Percentiles rank a stretch among this genome's conserved stretches.
These are phyloP conservation scores for Vinca major DNA, from an alignment of 305 asterid species.

Conservation along the genomic window DNA sequence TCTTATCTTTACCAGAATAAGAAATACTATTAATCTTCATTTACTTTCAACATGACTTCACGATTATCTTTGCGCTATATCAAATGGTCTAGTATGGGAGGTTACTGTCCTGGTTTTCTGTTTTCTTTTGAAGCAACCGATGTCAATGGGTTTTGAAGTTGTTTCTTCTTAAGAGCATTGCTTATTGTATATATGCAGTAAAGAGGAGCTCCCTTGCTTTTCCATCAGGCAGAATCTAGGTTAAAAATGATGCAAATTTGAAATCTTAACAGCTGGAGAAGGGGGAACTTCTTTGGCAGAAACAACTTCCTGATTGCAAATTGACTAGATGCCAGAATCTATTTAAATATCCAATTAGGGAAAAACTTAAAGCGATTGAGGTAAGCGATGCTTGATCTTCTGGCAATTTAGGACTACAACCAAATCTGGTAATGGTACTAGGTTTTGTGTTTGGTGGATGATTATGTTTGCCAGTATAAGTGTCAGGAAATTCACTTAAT, in stretches of 20 bases:
- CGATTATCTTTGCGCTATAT: neutral
- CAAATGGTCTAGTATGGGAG: neutral
- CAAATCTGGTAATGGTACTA: neutral
- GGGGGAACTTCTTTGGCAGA: neutral
- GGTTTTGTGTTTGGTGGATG: neutral
- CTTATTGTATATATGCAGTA: neutral
- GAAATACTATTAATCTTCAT: neutral
- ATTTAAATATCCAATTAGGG: neutral
- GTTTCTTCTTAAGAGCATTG: neutral
- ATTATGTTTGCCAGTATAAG: neutral
- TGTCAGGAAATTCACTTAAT: neutral
- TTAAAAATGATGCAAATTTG: neutral
- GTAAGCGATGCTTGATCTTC: neutral
- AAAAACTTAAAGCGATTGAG: neutral
- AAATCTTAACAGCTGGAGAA: neutral
- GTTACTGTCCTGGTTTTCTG: neutral
- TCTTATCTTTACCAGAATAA: conserved; percentile 6
- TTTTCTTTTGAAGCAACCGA: neutral
- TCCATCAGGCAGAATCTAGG: neutral
- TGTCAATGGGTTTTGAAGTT: neutral
- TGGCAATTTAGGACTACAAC: neutral
- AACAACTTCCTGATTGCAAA: neutral
- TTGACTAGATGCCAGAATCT: neutral
- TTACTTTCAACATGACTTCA: neutral
- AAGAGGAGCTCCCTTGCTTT: neutral